These are phyloP conservation scores for Jacaranda mimosifolia DNA, from an alignment of 257 asterid species.

Conservation along the genomic window DNA sequence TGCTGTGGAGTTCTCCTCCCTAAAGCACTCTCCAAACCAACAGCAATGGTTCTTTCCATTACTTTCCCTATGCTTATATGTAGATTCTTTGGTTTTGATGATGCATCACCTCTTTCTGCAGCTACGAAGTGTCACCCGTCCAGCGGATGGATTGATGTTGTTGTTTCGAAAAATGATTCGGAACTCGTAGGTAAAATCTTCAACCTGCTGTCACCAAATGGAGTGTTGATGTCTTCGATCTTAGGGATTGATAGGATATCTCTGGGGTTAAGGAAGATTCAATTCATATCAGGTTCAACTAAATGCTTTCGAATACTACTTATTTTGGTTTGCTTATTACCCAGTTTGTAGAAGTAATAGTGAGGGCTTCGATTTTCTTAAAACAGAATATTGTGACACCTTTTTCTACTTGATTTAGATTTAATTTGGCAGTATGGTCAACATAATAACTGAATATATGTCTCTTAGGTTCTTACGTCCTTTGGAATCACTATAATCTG, in stretches of 20 bases:
- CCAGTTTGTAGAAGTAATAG: slow-evolving; percentile 86
- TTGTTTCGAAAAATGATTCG: slow-evolving; percentile 57
- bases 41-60: slow-evolving; percentile 86
- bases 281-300: slow-evolving; percentile 72
- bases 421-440: no score
- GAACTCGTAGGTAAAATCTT: slow-evolving; percentile 83
- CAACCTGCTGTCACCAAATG: slow-evolving; percentile 80
- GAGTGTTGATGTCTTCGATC: slow-evolving; percentile 78
- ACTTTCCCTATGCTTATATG: slow-evolving; percentile 91
- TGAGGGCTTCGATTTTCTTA: slow-evolving; percentile 71
- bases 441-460: no score
- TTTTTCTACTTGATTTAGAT: no score
- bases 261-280: slow-evolving; percentile 75
- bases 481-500: no score
- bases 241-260: slow-evolving; percentile 67
- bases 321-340: slow-evolving; percentile 92
- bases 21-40: slow-evolving; percentile 80
- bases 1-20: slow-evolving; percentile 73
- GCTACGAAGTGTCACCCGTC: slow-evolving; percentile 56
- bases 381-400: no score
- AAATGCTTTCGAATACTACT: slow-evolving; percentile 89
- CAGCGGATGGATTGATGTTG: slow-evolving; percentile 85
- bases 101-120: slow-evolving; percentile 58
- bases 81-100: slow-evolving; percentile 83
- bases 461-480: no score